Evolutionary conservation across 768 basidiomycete genomes (phyloP).

Genomic region (Agrocybe chaxingu): DNA sequence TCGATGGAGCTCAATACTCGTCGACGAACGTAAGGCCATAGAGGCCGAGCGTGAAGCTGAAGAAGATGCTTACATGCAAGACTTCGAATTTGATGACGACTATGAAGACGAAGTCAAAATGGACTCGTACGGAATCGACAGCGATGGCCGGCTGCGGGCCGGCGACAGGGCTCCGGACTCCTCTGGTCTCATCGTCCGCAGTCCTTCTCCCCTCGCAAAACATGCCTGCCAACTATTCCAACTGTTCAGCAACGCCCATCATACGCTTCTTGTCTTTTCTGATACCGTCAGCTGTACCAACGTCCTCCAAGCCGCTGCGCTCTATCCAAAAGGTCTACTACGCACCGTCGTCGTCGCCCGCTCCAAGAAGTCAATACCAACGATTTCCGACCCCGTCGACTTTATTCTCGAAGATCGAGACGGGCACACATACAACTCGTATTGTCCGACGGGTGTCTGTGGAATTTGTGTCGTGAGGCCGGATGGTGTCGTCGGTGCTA

Average conservation of each 20-base stretch:
- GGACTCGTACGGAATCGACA: constrained; percentile 23
- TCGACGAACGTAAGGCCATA: constrained; percentile 33
- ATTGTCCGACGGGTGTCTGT: constrained; percentile 28
- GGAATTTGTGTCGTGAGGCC: constrained; percentile 39
- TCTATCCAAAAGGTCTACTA: constrained; percentile 21
- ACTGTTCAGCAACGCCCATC: constrained; percentile 28
- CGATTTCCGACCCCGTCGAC: constrained; percentile 15
- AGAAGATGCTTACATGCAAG: constrained; percentile 15
- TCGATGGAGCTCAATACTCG: constrained; percentile 44
- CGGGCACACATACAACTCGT: constrained; percentile 37
- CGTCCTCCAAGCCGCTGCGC: constrained; percentile 11
- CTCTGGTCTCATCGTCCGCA: constrained; percentile 24
- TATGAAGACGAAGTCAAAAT: constrained; percentile 12
- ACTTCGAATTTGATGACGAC: constrained; percentile 7
- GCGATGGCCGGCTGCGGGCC: constrained; percentile 26
- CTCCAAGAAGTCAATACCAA: constrained; percentile 7
- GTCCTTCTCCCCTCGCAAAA: constrained; percentile 10
- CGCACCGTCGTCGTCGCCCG: constrained; percentile 26
- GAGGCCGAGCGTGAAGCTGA: constrained; percentile 12
- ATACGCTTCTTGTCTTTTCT: constrained; percentile 40
- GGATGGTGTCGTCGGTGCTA: constrained; percentile 42
- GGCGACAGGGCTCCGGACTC: constrained; percentile 50
- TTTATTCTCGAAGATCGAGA: constrained; percentile 31
- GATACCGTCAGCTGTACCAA: constrained; percentile 17
- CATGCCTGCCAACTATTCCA: constrained; percentile 28